Evolutionary conservation across 768 basidiomycete species (phyloP), one percentile per base, ranked within the genome.

Genomic region (Kondoa malvinella): DNA sequence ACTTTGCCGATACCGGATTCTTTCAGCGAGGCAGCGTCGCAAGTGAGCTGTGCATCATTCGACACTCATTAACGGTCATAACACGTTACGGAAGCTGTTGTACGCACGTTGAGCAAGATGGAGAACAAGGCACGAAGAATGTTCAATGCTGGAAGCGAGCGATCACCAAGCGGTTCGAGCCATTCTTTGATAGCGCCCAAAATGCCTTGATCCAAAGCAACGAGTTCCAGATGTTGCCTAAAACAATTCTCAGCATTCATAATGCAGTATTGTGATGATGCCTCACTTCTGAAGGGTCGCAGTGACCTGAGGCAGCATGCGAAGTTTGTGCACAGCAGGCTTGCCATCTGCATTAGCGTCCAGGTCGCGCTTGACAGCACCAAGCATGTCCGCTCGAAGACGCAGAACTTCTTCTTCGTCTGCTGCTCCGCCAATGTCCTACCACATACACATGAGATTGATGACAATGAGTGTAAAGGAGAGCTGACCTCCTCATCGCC

Each of bases 131-230:
- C 87, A 59, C 86, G 85, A 76, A 96, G 95, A 74, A 99, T 96
- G 77, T 92, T 94, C 65, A 97, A 82, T 2, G 92, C 90, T 0
- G 95, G 95, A 1, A 99, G 82, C 0, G 92, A 92, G 66, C 84
- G 84, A 78, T 95, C 90, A 0, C 87, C 87, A 17, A 97, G 85
- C 0, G 95, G 95, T 73, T 97, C 95, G 1, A 99, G 84, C 89
- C 90, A 99, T 40, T 84, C 80, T 56, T 84, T 82, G 64, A 96
- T 90, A 3, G 87, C 91, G 71, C 90, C 88, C 31, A 99, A 81
- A 56, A 97, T 83, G 71, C 92, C 91, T 76, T 92, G 92, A 78
- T 99, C 95, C 65, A 91, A 84, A 74, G 97, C 94, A 3, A 91
- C 88, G 73, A 94, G 89, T 14, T 87, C 84, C 17, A 94, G 83